A percentile compares a stretch with the other conserved stretches of the same genome.
phyloP scores from a whole-genome alignment of 306 rosid species.

The Casuarina glauca region DNA sequence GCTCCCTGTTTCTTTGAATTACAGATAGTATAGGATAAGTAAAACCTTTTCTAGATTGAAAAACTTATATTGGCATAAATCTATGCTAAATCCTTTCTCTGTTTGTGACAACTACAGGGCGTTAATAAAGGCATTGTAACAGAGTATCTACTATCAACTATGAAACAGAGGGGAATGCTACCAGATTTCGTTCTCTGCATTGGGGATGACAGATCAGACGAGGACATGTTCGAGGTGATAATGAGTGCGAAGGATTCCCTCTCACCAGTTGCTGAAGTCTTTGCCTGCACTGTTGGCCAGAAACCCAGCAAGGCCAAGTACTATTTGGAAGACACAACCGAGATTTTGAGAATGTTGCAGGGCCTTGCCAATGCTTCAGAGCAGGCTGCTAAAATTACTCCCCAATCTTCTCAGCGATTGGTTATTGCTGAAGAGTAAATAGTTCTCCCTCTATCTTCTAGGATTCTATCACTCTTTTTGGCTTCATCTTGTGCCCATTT shows the following conservation, averaged over 20 bases:
- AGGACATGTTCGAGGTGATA: conserved; percentile 83
- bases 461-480: conserved; percentile 21
- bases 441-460: conserved; percentile 19
- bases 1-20: background rate
- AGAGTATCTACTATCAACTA: conserved; percentile 58
- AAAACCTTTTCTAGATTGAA: background rate
- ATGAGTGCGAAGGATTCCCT: conserved; percentile 40
- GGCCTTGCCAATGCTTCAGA: conserved; percentile 77
- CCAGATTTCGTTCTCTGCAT: conserved; percentile 86
- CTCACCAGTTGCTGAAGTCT: conserved; percentile 50
- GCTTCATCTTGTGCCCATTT: background rate
- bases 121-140: conserved; percentile 84
- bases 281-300: conserved; percentile 62
- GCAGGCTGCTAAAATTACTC: conserved; percentile 36
- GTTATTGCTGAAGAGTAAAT: conserved; percentile 34
- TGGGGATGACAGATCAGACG: conserved; percentile 90
- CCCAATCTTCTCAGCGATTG: conserved; percentile 33
- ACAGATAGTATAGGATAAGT: background rate
- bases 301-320: conserved; percentile 69
- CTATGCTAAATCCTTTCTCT: background rate
- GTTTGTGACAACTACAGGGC: conserved; percentile 48
- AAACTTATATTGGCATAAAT: background rate
- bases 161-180: conserved; percentile 53
- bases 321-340: conserved; percentile 74
- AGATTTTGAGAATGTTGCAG: conserved; percentile 83